Conservation (phyloP, 2,329 filamentous ascomycete genomes). For the Albifimbria verrucaria region DNA sequence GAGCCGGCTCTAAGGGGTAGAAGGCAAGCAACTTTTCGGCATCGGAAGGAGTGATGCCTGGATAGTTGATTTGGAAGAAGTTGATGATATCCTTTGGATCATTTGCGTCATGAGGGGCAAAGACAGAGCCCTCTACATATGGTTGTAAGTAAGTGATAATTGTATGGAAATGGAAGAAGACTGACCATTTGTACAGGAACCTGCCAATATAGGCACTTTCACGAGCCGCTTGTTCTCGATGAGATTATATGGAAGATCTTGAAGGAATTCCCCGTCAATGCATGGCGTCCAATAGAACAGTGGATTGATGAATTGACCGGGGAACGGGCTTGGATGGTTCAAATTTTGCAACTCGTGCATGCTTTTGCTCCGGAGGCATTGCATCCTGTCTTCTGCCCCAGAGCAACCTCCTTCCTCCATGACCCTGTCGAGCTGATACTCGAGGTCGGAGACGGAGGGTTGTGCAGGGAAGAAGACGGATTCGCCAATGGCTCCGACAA, state of each 20-base stretch:
- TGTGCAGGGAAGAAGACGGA: slow-evolving; percentile 49
- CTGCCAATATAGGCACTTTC: slow-evolving; percentile 42
- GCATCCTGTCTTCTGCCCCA: slow-evolving; percentile 26
- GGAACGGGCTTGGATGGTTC: slow-evolving; percentile 38
- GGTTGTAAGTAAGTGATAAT: slow-evolving; percentile 7
- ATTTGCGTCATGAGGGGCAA: slow-evolving; percentile 34
- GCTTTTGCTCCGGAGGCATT: slow-evolving; percentile 38
- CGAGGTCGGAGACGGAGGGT: slow-evolving; percentile 38
- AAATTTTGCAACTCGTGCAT: slow-evolving; percentile 33
- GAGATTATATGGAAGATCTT: slow-evolving; percentile 37
- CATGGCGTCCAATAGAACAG: slow-evolving; percentile 51
- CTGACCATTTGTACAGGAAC: slow-evolving; percentile 40
- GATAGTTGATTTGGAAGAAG: slow-evolving; percentile 47
- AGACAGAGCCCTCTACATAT: slow-evolving; percentile 41
- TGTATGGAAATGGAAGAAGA: neutral
- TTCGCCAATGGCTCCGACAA: slow-evolving; percentile 43
- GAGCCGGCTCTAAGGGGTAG: slow-evolving; percentile 34
- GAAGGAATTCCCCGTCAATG: slow-evolving; percentile 44
- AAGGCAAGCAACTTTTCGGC: slow-evolving; percentile 28
- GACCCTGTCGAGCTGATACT: slow-evolving; percentile 44
- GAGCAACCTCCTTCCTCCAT: slow-evolving; percentile 33
- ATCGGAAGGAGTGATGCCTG: slow-evolving; percentile 33
- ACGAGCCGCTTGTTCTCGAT: slow-evolving; percentile 37
- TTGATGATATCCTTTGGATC: slow-evolving; percentile 27
- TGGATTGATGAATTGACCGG: slow-evolving; percentile 29